Conservation (phyloP, 768 basidiomycete genomes). For the Agrocybe pediades region DNA sequence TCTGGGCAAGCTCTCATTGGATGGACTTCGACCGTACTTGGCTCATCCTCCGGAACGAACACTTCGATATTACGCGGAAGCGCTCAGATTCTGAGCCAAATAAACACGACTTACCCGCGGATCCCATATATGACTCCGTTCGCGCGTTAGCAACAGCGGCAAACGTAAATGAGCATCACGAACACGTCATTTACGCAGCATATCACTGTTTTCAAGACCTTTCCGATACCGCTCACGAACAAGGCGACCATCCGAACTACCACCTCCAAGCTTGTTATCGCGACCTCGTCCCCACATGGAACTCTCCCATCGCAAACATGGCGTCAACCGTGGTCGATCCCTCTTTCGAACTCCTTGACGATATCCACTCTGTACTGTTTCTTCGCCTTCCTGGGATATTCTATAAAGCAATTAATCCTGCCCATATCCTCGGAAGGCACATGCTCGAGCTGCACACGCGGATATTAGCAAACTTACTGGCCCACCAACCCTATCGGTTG, state of each 20-base stretch:
- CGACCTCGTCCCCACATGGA: slow-evolving; percentile 17
- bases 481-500: slow-evolving; percentile 3
- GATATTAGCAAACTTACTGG: slow-evolving; percentile 13
- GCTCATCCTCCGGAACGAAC: slow-evolving; percentile 18
- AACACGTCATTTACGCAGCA: slow-evolving; percentile 7
- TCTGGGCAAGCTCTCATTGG: slow-evolving; percentile 13
- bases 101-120: slow-evolving; percentile 4
- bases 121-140: slow-evolving; percentile 15
- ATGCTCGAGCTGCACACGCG: slow-evolving; percentile 18
- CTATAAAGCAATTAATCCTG: slow-evolving; percentile 17
- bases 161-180: slow-evolving; percentile 9
- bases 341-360: slow-evolving; percentile 5
- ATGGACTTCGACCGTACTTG: slow-evolving; percentile 18
- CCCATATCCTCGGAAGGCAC: slow-evolving; percentile 13
- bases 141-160: slow-evolving; percentile 2
- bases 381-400: slow-evolving; percentile 16
- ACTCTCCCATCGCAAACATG: slow-evolving; percentile 17
- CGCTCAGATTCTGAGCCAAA: not conserved
- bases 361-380: slow-evolving; percentile 17
- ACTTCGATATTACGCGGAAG: slow-evolving; percentile 16
- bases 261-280: slow-evolving; percentile 18
- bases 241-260: slow-evolving; percentile 11
- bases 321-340: slow-evolving; percentile 13
- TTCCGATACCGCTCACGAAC: slow-evolving; percentile 6
- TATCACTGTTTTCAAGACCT: slow-evolving; percentile 20